Evolutionary conservation across 2,329 filamentous ascomycete genomes (phyloP).

Genomic region (Coniochaeta sp.): DNA sequence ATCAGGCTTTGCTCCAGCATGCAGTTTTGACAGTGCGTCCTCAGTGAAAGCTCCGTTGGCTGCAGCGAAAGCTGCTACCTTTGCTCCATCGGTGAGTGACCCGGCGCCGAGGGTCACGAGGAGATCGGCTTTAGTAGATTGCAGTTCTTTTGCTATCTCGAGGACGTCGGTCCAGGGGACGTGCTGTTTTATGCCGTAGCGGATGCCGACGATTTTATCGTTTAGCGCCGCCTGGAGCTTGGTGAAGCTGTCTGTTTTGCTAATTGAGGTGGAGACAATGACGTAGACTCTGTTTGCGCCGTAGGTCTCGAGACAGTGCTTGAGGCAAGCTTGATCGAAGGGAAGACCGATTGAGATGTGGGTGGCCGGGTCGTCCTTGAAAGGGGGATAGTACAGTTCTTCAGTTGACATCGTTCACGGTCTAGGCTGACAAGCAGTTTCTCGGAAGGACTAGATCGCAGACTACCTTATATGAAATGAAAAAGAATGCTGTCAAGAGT

Average conservation of each 20-base stretch:
- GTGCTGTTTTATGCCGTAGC: slow-evolving; percentile 44
- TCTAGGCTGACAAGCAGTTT: background rate
- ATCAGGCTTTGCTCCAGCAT: slow-evolving; percentile 14
- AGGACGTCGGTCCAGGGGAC: slow-evolving; percentile 45
- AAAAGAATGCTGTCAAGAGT: too few relatives aligned
- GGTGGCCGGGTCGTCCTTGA: slow-evolving; percentile 15
- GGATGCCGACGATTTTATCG: slow-evolving; percentile 31
- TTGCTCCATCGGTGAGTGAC: slow-evolving; percentile 48
- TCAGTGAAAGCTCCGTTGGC: slow-evolving; percentile 36
- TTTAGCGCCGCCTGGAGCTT: slow-evolving; percentile 31
- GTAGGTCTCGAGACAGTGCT: slow-evolving; percentile 36
- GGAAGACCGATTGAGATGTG: slow-evolving; percentile 37
- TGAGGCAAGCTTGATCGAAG: slow-evolving; percentile 33
- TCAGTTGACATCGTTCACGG: background rate
- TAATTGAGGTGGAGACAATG: slow-evolving; percentile 34
- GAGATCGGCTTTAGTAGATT: slow-evolving; percentile 31
- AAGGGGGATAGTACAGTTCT: background rate
- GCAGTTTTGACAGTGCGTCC: slow-evolving; percentile 26
- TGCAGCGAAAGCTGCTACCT: slow-evolving; percentile 40
- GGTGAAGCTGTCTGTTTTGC: slow-evolving; percentile 36
- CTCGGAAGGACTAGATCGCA: too few relatives aligned
- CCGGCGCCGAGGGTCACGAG: slow-evolving; percentile 47
- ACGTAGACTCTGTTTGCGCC: slow-evolving; percentile 34
- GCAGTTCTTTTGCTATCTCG: slow-evolving; percentile 33
- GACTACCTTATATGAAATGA: too few relatives aligned